Evolutionary conservation across 805 yeast genomes (phyloP), one percentile per base, ranked within the genome.

Genomic region (Myxozyma udenii): DNA sequence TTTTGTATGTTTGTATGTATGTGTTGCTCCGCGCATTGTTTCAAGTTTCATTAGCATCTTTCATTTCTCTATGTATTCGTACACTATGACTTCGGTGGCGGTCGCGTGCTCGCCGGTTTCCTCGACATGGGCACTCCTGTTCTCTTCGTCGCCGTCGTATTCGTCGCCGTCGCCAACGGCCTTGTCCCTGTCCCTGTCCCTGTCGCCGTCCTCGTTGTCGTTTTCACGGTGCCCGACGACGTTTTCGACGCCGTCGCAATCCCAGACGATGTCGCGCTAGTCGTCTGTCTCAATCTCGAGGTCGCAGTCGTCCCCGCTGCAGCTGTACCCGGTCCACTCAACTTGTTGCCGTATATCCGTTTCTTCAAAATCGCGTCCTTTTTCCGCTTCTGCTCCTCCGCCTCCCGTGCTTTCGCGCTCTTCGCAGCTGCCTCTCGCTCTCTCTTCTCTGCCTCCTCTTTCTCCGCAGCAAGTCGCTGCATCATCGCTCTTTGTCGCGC

Each of bases 301-400:
- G 44, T 16, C 24, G 51, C 19, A 2, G 45, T 24, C 25, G 33
- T 41, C 39, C 22, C 33, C n/a, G 40, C n/a, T n/a, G n/a, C n/a
- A n/a, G n/a, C n/a, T n/a, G n/a, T n/a, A n/a, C n/a, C n/a, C n/a
- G n/a, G 37, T 5, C 37, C 42, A 1, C 39, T 46, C 11, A 51
- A 44, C 23, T 55, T 55, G 18, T 55, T 55, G 12, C 59, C 59
- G 39, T 55, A 55, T 22, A 54, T 47, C 44, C 60, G 23, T 51
- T 55, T 55, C 35, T 53, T 50, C 36, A 49, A 4, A 16, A 45
- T n/a, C 2, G 49, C 60, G 21, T 55, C 60, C 4, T 50, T 50
- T 32, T 43, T 42, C 32, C 93, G 48, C 14, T 48, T 44, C 42
- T 37, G 47, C 42, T 48, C 60, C 24, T 52, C 60, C 16, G 35